Percentiles rank a stretch among this genome's conserved stretches.
Evolutionary conservation across 1,139 yeast species (phyloP).

Genomic region (Hansenula lynferdii): DNA sequence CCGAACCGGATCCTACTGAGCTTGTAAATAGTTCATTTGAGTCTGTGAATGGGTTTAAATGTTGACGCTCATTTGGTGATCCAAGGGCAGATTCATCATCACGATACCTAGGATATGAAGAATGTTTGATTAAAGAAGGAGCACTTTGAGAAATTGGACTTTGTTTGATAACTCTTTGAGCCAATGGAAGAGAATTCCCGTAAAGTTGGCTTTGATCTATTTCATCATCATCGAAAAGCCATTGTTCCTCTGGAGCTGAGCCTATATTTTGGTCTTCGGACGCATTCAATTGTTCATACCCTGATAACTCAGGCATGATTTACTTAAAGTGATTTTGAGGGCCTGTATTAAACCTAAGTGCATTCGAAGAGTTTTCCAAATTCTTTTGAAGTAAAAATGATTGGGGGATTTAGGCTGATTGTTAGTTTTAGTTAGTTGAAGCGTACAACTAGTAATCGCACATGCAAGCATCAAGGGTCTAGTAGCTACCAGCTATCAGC

Average conservation of each 20-base stretch:
- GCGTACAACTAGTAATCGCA: too few relatives aligned
- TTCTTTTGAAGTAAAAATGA: too few relatives aligned
- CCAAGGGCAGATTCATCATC: too few relatives aligned
- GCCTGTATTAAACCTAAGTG: too few relatives aligned
- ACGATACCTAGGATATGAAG: not conserved
- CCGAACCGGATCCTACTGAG: too few relatives aligned
- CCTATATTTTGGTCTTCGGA: not conserved
- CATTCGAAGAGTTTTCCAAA: too few relatives aligned
- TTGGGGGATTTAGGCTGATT: too few relatives aligned
- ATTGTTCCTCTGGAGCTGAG: conserved; percentile 1
- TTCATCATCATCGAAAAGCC: conserved; percentile 2
- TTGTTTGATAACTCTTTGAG: not conserved
- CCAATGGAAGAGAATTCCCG: not conserved
- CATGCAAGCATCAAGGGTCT: too few relatives aligned
- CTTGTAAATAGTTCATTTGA: too few relatives aligned
- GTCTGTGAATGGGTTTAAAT: conserved; percentile 1
- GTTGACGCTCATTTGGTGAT: not conserved
- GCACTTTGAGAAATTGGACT: conserved; percentile 1
- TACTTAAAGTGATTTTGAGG: too few relatives aligned
- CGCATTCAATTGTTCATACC: conserved; percentile 3
- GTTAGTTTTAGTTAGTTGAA: too few relatives aligned
- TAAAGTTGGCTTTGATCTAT: not conserved
- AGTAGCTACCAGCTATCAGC: too few relatives aligned
- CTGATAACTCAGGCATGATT: conserved; percentile 3
- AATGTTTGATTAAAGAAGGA: not conserved